Base-by-base conservation (phyloP, 768 basidiomycete species). In the Chiua virens region DNA sequence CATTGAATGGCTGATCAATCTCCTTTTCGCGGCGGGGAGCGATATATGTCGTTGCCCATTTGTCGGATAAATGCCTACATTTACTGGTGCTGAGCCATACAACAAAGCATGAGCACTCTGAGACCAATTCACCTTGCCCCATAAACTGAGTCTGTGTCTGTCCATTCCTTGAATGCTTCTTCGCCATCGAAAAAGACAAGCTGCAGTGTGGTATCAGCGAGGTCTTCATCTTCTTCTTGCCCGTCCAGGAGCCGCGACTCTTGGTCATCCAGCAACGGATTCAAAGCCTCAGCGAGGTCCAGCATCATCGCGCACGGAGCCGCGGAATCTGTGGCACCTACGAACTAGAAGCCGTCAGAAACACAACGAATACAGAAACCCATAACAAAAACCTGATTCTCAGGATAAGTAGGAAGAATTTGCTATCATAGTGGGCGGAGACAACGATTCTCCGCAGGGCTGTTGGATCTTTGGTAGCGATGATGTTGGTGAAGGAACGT, bases 181-280 rank as follows among this genome's bases (percentile, higher is more conserved):
- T 99, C 97, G 3, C 97, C 97, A 61, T 99, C 97, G 52, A 99
- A 96, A 66, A 98, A 96, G 10, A 99, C 78, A 9, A 98, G 74
- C 65, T 97, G 93, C 9, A 99, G 70, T 4, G 95, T 96, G 18
- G 89, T 92, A 50, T 90, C 87, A 0, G 82, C 82, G 14, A 85
- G 72, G 47, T 92, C 88, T 38, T 91, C 90, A n/a, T 85, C 83
- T 13, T 85, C 83, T 47, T 83, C 82, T 15, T 74, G 64, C 0
- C 74, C 85, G 3, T 75, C 75, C 27, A 81, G 78, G 7, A 87
- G 55, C 27, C 81, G 75, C 48, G 78, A 72, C 39, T 77, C 72
- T 21, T 87, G 79, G 13, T 76, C 72, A 30, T 87, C 77, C 17
- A 98, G 69, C 36, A 95, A 71, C 0, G 83, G 83, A 53, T 89